A percentile compares a stretch with the other conserved stretches of the same genome.
phyloP scores from a whole-genome alignment of 2,329 filamentous ascomycete species.

The Lomentospora prolificans region DNA sequence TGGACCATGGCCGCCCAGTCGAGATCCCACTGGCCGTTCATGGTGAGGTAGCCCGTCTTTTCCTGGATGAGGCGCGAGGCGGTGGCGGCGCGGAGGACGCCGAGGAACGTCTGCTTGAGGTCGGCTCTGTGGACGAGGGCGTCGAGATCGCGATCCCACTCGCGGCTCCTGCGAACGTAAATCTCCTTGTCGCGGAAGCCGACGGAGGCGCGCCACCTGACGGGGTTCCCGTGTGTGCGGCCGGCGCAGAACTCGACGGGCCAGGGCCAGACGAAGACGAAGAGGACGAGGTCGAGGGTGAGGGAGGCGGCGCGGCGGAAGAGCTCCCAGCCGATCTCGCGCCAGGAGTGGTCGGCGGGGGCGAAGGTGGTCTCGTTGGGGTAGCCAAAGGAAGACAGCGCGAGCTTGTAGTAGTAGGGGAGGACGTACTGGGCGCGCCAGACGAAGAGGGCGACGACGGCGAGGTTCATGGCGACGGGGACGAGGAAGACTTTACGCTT shows the following conservation, averaged over 20 bases:
- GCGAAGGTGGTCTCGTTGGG: conserved; percentile 58
- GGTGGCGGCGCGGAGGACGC: conserved; percentile 58
- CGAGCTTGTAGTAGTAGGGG: conserved; percentile 62
- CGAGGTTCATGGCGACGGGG: conserved; percentile 65
- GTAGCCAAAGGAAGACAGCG: conserved; percentile 55
- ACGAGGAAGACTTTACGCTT: conserved; percentile 79
- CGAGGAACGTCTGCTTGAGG: conserved; percentile 46
- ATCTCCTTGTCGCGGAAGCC: conserved; percentile 76
- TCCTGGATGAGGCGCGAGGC: conserved; percentile 53
- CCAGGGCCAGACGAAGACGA: conserved; percentile 63
- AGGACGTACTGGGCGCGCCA: conserved; percentile 59
- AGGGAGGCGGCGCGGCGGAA: conserved; percentile 54
- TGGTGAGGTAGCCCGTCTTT: conserved; percentile 82
- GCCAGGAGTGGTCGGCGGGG: conserved; percentile 44
- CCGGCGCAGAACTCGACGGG: conserved; percentile 63
- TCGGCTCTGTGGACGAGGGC: not conserved
- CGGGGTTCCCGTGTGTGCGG: conserved; percentile 46
- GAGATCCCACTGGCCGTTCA: conserved; percentile 78
- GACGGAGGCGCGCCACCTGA: conserved; percentile 61
- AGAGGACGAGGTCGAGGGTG: conserved; percentile 62
- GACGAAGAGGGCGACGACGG: conserved; percentile 52
- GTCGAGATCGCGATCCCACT: conserved; percentile 38
- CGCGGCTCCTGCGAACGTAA: conserved; percentile 66
- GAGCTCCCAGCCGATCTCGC: conserved; percentile 46
- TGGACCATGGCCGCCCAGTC: conserved; percentile 75